These are phyloP conservation scores for Ogataea ganodermae DNA, from an alignment of 805 yeast species.

Conservation along the genomic window DNA sequence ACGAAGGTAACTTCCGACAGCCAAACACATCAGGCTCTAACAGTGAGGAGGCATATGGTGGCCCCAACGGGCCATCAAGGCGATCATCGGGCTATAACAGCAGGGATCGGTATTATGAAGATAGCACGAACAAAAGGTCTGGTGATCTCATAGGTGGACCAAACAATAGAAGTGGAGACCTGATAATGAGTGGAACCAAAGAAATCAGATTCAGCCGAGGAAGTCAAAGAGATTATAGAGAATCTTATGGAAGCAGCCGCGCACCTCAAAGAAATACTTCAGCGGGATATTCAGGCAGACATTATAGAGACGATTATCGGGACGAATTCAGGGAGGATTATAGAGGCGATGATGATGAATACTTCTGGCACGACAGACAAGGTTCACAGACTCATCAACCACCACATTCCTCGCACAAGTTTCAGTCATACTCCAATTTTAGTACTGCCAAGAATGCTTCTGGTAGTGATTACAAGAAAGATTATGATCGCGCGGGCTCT, in stretches of 20 bases:
- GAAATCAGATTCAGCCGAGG: conserved; percentile 20
- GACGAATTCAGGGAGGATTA: conserved; percentile 17
- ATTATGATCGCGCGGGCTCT: conserved; percentile 9
- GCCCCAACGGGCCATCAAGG: conserved; percentile 9
- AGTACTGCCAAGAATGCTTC: neutral
- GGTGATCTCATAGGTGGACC: conserved; percentile 26
- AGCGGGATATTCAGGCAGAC: conserved; percentile 17
- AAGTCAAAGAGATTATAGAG: conserved; percentile 22
- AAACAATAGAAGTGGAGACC: conserved; percentile 25
- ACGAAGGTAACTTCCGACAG: conserved; percentile 9
- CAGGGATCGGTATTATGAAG: conserved; percentile 19
- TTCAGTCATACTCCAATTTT: conserved; percentile 5
- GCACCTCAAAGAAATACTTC: conserved; percentile 9
- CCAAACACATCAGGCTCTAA: conserved; percentile 6
- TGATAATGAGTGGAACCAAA: conserved; percentile 17
- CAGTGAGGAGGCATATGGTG: conserved; percentile 12
- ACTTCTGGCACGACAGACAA: conserved; percentile 11
- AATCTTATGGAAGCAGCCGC: conserved; percentile 12
- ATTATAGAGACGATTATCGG: conserved; percentile 16
- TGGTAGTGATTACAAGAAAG: conserved; percentile 16
- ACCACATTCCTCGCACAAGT: conserved; percentile 10
- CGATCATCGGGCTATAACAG: conserved; percentile 10
- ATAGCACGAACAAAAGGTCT: conserved; percentile 21
- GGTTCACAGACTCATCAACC: conserved; percentile 3
- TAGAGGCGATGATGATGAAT: conserved; percentile 18